A percentile compares a stretch with the other conserved stretches of the same genome.
Evolutionary conservation across 441 rosid genomes (phyloP).

Genomic region (Heliophila coronopifolia): DNA sequence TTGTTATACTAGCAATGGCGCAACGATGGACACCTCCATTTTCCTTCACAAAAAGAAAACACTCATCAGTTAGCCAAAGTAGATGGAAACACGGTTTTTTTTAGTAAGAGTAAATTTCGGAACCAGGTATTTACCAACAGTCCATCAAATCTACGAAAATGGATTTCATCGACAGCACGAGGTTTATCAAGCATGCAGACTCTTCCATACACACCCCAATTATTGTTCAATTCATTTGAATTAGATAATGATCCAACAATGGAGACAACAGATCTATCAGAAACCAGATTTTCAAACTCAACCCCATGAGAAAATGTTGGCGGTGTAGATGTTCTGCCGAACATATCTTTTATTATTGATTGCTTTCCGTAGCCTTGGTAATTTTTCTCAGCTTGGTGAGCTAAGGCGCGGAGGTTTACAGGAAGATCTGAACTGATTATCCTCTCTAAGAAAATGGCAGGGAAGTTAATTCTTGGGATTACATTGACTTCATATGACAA

Average conservation of each 20-base stretch:
- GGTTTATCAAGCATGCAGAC: slow-evolving; percentile 72
- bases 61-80: slow-evolving; percentile 22
- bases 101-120: slow-evolving; percentile 24
- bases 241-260: slow-evolving; percentile 36
- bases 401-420: slow-evolving; percentile 84
- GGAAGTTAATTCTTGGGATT: slow-evolving; percentile 84
- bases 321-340: slow-evolving; percentile 28
- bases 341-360: slow-evolving; percentile 28
- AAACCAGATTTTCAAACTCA: slow-evolving; percentile 29
- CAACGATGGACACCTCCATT: slow-evolving; percentile 95
- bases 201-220: slow-evolving; percentile 79
- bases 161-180: slow-evolving; percentile 86
- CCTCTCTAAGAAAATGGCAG: slow-evolving; percentile 87
- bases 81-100: slow-evolving; percentile 13
- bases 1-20: slow-evolving; percentile 88
- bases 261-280: slow-evolving; percentile 32
- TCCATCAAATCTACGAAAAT: slow-evolving; percentile 94
- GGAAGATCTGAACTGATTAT: slow-evolving; percentile 93
- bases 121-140: slow-evolving; percentile 54
- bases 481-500: slow-evolving; percentile 87
- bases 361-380: slow-evolving; percentile 39
- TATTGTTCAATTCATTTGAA: slow-evolving; percentile 49
- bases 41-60: slow-evolving; percentile 58
- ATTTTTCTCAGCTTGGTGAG: slow-evolving; percentile 63
- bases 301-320: slow-evolving; percentile 29